These are phyloP conservation scores for Salvia hispanica DNA, from an alignment of 257 asterid genomes.

Conservation along the genomic window DNA sequence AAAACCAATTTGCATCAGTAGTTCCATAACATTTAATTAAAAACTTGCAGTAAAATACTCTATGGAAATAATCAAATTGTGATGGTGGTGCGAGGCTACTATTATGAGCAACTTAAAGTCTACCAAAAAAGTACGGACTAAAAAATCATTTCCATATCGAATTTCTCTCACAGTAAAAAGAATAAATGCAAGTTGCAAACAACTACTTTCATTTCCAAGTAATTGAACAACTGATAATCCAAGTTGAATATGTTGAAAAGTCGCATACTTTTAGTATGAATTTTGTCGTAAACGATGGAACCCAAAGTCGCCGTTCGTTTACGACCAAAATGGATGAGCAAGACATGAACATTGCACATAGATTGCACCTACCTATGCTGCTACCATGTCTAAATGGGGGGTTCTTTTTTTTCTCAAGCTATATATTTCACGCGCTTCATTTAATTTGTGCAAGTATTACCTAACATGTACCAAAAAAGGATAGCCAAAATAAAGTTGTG, in stretches of 20 bases:
- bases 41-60: not conserved
- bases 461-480: no score
- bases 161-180: no score
- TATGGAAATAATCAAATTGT: not conserved
- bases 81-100: not conserved
- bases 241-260: not conserved
- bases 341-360: slow-evolving; percentile 16
- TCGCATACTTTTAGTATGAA: not conserved
- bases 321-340: slow-evolving; percentile 1
- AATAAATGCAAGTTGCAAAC: slow-evolving; percentile 8
- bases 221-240: not conserved
- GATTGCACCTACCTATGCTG: slow-evolving; percentile 7
- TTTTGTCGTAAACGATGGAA: not conserved
- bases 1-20: slow-evolving; percentile 19
- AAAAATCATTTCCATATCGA: not conserved
- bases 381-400: not conserved
- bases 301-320: slow-evolving; percentile 3
- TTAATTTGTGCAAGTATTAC: not conserved
- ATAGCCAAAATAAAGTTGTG: not conserved
- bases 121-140: slow-evolving; percentile 1
- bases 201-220: not conserved
- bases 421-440: not conserved
- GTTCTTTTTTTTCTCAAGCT: no score
- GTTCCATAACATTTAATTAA: slow-evolving; percentile 11
- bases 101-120: not conserved